Evolutionary conservation across 2,329 filamentous ascomycete genomes (phyloP).

Genomic region (Alternaria arbusti): DNA sequence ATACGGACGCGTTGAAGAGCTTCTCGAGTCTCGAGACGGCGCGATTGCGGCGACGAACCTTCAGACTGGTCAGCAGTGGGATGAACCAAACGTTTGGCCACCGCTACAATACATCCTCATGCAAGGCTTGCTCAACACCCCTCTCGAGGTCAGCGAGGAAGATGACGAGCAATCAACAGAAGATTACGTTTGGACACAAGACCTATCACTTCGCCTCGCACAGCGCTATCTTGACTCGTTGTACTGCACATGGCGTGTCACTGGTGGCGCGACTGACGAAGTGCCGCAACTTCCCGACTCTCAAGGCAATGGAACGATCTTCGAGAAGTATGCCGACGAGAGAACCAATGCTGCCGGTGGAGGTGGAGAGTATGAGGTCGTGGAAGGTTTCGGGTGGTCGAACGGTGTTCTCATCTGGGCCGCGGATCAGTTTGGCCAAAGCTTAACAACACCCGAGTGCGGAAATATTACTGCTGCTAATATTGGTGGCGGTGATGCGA

Average conservation of each 20-base stretch:
- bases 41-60: conserved; percentile 69
- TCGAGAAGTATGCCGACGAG: conserved; percentile 72
- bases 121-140: conserved; percentile 65
- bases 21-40: conserved; percentile 61
- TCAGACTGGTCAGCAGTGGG: conserved; percentile 70
- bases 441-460: conserved; percentile 61
- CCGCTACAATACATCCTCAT: conserved; percentile 70
- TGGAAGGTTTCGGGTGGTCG: conserved; percentile 74
- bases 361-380: conserved; percentile 72
- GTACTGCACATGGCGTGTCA: conserved; percentile 74
- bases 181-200: conserved; percentile 61
- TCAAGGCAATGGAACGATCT: conserved; percentile 67
- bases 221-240: conserved; percentile 72
- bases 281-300: conserved; percentile 35
- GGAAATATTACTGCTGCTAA: conserved; percentile 41
- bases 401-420: conserved; percentile 73
- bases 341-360: conserved; percentile 66
- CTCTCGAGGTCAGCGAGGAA: conserved; percentile 60
- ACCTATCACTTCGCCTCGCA: conserved; percentile 63
- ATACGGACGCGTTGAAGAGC: conserved; percentile 60
- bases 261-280: conserved; percentile 63
- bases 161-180: conserved; percentile 51
- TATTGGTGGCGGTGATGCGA: conserved; percentile 16
- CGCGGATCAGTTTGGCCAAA: conserved; percentile 66
- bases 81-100: conserved; percentile 74